Conservation (phyloP, 257 asterid genomes). For the Verbascum thapsus region DNA sequence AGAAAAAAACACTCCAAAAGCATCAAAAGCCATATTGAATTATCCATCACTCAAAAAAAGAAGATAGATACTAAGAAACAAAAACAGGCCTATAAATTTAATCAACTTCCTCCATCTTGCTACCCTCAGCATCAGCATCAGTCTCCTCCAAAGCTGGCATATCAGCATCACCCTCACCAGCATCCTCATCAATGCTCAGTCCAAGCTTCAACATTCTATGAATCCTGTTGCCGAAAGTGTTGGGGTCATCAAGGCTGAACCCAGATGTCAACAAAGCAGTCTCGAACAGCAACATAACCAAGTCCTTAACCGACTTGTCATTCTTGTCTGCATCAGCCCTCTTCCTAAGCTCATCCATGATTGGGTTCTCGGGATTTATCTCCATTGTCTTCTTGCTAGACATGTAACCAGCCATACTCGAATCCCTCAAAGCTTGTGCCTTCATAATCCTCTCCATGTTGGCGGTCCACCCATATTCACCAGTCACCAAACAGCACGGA, state of each 20-base stretch:
- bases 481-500: slow-evolving; percentile 64
- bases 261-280: slow-evolving; percentile 62
- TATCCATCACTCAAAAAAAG: too few relatives aligned
- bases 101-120: slow-evolving; percentile 77
- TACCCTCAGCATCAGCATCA: slow-evolving; percentile 57
- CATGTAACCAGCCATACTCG: slow-evolving; percentile 66
- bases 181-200: slow-evolving; percentile 61
- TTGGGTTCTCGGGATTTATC: slow-evolving; percentile 59
- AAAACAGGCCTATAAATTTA: slow-evolving; percentile 21
- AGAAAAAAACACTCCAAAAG: too few relatives aligned
- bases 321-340: slow-evolving; percentile 68
- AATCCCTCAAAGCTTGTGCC: slow-evolving; percentile 54
- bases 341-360: slow-evolving; percentile 67
- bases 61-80: too few relatives aligned
- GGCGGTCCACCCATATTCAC: slow-evolving; percentile 57
- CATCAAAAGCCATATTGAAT: too few relatives aligned
- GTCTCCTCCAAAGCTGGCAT: slow-evolving; percentile 58
- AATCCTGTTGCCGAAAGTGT: slow-evolving; percentile 59
- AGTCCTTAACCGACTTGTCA: slow-evolving; percentile 55
- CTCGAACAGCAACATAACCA: slow-evolving; percentile 60
- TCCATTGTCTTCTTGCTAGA: slow-evolving; percentile 68
- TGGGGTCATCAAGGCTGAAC: slow-evolving; percentile 63
- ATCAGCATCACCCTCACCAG: slow-evolving; percentile 48
- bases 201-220: slow-evolving; percentile 68
- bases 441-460: slow-evolving; percentile 36